These are phyloP conservation scores for Dentiscutata heterogama DNA, from an alignment of 371 early-diverging fungal species.

Conservation along the genomic window DNA sequence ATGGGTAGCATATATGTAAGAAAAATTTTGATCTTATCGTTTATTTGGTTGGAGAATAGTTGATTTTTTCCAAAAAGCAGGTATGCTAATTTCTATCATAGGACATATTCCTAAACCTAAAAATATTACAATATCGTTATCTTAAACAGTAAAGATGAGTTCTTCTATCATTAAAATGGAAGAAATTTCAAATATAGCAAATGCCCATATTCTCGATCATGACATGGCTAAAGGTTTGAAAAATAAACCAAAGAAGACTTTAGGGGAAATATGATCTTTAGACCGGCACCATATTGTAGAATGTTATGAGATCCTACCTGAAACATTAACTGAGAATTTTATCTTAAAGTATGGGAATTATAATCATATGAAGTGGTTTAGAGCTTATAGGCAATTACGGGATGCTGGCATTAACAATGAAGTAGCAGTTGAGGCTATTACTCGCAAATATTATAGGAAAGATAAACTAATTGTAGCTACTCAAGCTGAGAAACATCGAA, in stretches of 20 bases:
- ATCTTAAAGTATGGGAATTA: conserved; percentile 13
- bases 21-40: conserved; percentile 14
- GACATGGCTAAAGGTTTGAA: neutral
- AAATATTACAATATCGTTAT: conserved; percentile 16
- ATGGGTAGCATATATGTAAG: neutral
- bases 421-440: conserved; percentile 22
- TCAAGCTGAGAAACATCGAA: conserved; percentile 21
- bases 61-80: conserved; percentile 11
- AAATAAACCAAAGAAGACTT: conserved; percentile 37
- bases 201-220: conserved; percentile 36
- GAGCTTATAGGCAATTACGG: neutral
- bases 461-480: conserved; percentile 3
- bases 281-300: conserved; percentile 6
- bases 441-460: conserved; percentile 21
- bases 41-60: conserved; percentile 27
- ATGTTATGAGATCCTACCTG: conserved; percentile 18
- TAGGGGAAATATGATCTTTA: conserved; percentile 20
- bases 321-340: conserved; percentile 20
- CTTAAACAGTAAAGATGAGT: conserved; percentile 2
- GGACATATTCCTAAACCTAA: conserved; percentile 16
- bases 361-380: conserved; percentile 14
- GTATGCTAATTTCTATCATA: conserved; percentile 17
- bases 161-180: conserved; percentile 31
- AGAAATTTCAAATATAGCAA: conserved; percentile 26
- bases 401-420: conserved; percentile 1